Percentiles rank a stretch among this genome's conserved stretches.
Evolutionary conservation across 331 rosid species (phyloP).

Genomic region (Phaseolus coccineus): DNA sequence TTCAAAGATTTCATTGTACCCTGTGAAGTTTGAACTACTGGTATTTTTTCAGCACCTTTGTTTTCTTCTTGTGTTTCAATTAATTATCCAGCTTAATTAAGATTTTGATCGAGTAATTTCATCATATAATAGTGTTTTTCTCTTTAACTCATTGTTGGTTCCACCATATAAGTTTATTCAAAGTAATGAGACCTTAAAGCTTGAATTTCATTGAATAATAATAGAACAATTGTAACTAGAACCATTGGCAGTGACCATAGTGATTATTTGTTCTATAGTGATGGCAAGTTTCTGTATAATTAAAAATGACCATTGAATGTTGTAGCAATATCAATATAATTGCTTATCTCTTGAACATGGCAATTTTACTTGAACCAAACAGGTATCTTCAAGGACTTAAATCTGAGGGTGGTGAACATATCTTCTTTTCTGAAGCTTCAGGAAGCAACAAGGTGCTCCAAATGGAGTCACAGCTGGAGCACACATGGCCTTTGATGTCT

Average conservation of each 20-base stretch:
- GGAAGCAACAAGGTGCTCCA: conserved; percentile 66
- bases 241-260: not conserved
- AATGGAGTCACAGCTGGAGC: conserved; percentile 63
- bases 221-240: not conserved
- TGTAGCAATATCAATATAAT: not conserved
- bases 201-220: conserved; percentile 4
- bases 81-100: not conserved
- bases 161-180: conserved; percentile 27
- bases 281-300: not conserved
- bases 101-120: conserved; percentile 6
- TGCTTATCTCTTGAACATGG: conserved; percentile 16
- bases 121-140: not conserved
- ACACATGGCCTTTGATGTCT: conserved; percentile 67
- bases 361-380: conserved; percentile 34
- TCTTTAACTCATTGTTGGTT: not conserved
- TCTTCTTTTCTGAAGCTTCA: conserved; percentile 66
- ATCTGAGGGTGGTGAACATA: conserved; percentile 67
- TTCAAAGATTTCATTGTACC: conserved; percentile 18
- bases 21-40: conserved; percentile 8
- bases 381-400: conserved; percentile 78
- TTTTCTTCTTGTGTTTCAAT: conserved; percentile 9
- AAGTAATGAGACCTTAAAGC: conserved; percentile 8
- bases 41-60: not conserved
- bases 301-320: not conserved
- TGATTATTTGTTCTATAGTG: conserved; percentile 1